These are phyloP conservation scores for Colletotrichum incanum DNA, from an alignment of 2,329 filamentous ascomycete genomes.

Conservation along the genomic window DNA sequence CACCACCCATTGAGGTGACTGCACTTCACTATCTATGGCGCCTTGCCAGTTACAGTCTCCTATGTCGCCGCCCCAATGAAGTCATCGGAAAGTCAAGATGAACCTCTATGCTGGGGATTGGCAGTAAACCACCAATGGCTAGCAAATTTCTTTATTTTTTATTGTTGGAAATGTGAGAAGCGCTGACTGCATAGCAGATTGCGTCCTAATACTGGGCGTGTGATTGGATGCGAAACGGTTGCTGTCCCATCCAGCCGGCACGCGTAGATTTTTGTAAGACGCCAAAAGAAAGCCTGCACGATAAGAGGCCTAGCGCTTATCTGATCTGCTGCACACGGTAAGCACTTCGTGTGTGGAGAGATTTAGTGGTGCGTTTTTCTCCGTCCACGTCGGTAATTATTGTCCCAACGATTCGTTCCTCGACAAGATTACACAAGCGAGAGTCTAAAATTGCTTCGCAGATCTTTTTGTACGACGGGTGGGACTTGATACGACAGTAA, in stretches of 20 bases:
- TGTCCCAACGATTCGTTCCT: not conserved
- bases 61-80: not conserved
- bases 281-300: not conserved
- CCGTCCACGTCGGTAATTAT: not conserved
- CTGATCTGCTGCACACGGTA: not conserved
- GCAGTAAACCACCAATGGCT: no score
- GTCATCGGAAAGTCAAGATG: not conserved
- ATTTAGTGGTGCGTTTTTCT: not conserved
- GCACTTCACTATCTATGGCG: not conserved
- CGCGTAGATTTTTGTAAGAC: not conserved
- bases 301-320: constrained; percentile 16
- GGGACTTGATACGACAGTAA: not conserved
- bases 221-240: not conserved
- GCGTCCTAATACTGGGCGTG: not conserved
- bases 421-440: not conserved
- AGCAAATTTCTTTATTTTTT: no score
- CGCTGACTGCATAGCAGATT: not conserved
- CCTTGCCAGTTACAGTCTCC: not conserved
- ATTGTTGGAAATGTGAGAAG: no score
- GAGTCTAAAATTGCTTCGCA: not conserved
- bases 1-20: not conserved
- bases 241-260: not conserved
- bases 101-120: not conserved
- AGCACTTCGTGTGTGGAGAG: constrained; percentile 17
- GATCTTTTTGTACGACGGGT: not conserved